Evolutionary conservation across 2,329 filamentous ascomycete genomes (phyloP).

Genomic region (Neonectria punicea): DNA sequence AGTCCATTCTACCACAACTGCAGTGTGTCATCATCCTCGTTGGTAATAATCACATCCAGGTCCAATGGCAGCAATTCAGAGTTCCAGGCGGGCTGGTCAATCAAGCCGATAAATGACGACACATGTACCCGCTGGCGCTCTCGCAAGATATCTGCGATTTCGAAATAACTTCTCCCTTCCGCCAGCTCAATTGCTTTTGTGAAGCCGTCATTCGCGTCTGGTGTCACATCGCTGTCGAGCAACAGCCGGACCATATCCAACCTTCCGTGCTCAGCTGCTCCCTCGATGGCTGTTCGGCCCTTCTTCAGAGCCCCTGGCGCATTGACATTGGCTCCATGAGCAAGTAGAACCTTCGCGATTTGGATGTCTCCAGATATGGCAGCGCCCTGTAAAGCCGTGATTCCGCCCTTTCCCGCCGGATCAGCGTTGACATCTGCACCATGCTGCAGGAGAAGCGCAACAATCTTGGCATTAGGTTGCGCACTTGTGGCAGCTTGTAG

Average conservation of each 20-base stretch:
- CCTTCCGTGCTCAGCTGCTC: conserved; percentile 22
- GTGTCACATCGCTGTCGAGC: conserved; percentile 8
- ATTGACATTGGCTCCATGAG: neutral
- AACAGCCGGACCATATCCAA: conserved; percentile 21
- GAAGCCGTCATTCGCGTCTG: neutral
- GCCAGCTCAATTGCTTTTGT: conserved; percentile 15
- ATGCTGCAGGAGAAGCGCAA: neutral
- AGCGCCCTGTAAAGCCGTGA: conserved; percentile 20
- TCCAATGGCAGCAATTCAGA: neutral
- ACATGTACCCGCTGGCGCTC: neutral
- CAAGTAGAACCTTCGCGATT: conserved; percentile 3
- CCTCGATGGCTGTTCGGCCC: conserved; percentile 24
- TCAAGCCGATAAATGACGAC: neutral
- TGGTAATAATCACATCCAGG: no score
- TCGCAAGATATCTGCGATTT: neutral
- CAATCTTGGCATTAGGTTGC: neutral
- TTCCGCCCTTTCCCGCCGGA: neutral
- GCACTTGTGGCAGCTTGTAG: conserved; percentile 2
- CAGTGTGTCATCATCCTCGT: neutral
- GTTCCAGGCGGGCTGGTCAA: neutral
- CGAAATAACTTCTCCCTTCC: neutral
- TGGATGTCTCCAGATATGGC: conserved; percentile 18
- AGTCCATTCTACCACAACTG: neutral
- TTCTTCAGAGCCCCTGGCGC: neutral
- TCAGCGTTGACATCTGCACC: conserved; percentile 12